Conservation (phyloP, 2,329 filamentous ascomycete species). For the Aspergillus awamori region DNA sequence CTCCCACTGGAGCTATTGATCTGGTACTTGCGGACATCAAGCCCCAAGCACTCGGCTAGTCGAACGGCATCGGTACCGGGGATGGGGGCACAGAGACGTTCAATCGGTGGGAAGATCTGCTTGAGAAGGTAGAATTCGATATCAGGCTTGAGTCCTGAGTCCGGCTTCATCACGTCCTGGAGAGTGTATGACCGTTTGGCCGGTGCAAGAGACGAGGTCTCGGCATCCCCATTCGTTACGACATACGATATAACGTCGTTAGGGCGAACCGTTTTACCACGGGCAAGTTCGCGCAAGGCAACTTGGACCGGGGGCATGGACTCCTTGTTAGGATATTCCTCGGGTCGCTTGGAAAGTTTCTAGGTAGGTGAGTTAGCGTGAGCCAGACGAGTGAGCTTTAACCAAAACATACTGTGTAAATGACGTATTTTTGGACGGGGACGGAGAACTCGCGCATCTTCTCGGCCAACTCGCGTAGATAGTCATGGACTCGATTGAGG, state of each 20-base stretch:
- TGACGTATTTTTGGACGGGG: conserved; percentile 86
- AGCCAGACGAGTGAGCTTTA: neutral
- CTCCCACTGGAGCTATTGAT: conserved; percentile 62
- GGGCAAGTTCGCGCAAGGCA: conserved; percentile 80
- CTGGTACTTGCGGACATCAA: conserved; percentile 86
- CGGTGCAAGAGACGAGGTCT: conserved; percentile 62
- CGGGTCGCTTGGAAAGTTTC: conserved; percentile 91
- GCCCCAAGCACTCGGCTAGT: conserved; percentile 88
- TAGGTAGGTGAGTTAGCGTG: conserved; percentile 30
- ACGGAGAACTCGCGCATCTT: conserved; percentile 83
- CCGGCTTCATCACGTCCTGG: conserved; percentile 78
- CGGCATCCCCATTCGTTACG: conserved; percentile 71
- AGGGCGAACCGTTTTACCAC: conserved; percentile 84
- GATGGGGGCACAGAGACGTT: conserved; percentile 96
- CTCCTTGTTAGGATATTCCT: conserved; percentile 90
- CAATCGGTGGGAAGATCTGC: conserved; percentile 96
- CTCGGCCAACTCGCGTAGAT: conserved; percentile 77
- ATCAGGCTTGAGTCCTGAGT: conserved; percentile 77
- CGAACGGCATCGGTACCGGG: conserved; percentile 86
- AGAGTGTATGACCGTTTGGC: conserved; percentile 89
- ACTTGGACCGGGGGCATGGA: conserved; percentile 98
- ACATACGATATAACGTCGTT: conserved; percentile 97
- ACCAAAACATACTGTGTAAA: conserved; percentile 68
- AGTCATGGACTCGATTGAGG: conserved; percentile 88
- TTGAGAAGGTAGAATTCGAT: conserved; percentile 99